Evolutionary conservation across 768 basidiomycete species (phyloP).

Genomic region (Scleroderma bovista): DNA sequence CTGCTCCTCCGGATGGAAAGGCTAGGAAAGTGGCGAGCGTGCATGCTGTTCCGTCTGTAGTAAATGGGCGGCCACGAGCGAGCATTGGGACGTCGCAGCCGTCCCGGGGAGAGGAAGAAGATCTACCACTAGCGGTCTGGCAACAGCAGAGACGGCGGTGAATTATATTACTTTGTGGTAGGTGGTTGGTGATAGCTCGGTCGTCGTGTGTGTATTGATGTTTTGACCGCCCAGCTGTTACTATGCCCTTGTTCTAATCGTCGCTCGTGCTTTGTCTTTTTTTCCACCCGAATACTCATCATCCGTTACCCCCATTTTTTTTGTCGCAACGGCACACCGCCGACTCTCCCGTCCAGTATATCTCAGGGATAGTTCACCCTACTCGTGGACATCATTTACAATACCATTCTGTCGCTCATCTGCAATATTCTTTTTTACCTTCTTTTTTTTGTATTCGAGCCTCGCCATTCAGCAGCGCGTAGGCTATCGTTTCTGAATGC

Average conservation of each 20-base stretch:
- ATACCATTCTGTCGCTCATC: slow-evolving; percentile 7
- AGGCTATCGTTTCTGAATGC: background rate
- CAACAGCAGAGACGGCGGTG: slow-evolving; percentile 65
- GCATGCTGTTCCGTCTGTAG: slow-evolving; percentile 43
- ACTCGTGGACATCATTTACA: background rate
- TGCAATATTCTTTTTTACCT: background rate
- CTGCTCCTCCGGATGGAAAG: slow-evolving; percentile 41
- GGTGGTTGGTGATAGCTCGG: background rate
- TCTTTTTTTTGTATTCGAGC: background rate
- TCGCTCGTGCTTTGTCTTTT: background rate
- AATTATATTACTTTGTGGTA: slow-evolving; percentile 11
- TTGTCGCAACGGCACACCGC: background rate
- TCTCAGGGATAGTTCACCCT: slow-evolving; percentile 1
- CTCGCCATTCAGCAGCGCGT: background rate
- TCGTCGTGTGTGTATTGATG: background rate
- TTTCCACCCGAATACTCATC: background rate
- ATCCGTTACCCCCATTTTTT: background rate
- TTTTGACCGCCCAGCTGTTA: background rate
- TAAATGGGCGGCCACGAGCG: slow-evolving; percentile 38
- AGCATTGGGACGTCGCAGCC: slow-evolving; percentile 30
- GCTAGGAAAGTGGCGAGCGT: slow-evolving; percentile 61
- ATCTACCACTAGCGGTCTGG: slow-evolving; percentile 73
- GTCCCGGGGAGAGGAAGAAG: slow-evolving; percentile 59
- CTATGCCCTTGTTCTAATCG: background rate
- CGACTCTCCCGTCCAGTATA: background rate